These are phyloP conservation scores for Pythium phragmiticola DNA, from an alignment of 352 stramenopile species.

Conservation along the genomic window DNA sequence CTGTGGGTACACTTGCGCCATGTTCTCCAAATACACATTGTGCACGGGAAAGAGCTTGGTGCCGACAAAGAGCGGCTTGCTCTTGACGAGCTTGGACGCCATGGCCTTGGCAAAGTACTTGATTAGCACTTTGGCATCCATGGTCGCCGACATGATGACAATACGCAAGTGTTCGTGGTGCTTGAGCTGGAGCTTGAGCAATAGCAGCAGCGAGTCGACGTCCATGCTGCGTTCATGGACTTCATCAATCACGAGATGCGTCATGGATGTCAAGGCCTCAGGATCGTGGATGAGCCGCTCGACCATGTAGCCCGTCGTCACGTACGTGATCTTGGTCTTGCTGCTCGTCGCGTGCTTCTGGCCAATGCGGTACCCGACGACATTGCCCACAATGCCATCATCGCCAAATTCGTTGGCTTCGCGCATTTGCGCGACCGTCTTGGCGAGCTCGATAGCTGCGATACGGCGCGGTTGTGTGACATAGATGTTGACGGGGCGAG, in stretches of 20 bases:
- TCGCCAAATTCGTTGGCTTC: conserved; percentile 71
- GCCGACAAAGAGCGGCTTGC: conserved; percentile 75
- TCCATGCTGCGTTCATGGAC: conserved; percentile 95
- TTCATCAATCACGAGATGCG: conserved; percentile 96
- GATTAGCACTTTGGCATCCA: conserved; percentile 91
- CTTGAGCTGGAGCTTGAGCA: conserved; percentile 83
- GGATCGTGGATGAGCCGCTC: conserved; percentile 93
- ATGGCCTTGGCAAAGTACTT: conserved; percentile 80
- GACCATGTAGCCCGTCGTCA: conserved; percentile 97
- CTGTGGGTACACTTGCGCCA: conserved; percentile 41
- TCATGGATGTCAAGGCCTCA: conserved; percentile 84
- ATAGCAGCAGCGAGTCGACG: conserved; percentile 93
- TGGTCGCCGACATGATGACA: conserved; percentile 96
- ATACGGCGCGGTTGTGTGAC: conserved; percentile 95
- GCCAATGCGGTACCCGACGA: conserved; percentile 83
- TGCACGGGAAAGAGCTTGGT: conserved; percentile 78
- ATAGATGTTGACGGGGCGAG: conserved; percentile 91
- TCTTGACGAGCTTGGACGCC: conserved; percentile 45
- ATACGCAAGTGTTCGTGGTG: conserved; percentile 75
- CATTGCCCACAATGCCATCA: conserved; percentile 55
- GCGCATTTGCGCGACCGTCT: conserved; percentile 93
- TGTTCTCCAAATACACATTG: conserved; percentile 61
- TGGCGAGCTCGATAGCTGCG: conserved; percentile 84
- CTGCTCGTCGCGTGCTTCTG: conserved; percentile 90
- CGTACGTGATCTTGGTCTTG: conserved; percentile 93